Percentiles rank a stretch among this genome's conserved stretches.
These are phyloP conservation scores for Roridomyces roridus DNA, from an alignment of 768 basidiomycete genomes.

Conservation along the genomic window DNA sequence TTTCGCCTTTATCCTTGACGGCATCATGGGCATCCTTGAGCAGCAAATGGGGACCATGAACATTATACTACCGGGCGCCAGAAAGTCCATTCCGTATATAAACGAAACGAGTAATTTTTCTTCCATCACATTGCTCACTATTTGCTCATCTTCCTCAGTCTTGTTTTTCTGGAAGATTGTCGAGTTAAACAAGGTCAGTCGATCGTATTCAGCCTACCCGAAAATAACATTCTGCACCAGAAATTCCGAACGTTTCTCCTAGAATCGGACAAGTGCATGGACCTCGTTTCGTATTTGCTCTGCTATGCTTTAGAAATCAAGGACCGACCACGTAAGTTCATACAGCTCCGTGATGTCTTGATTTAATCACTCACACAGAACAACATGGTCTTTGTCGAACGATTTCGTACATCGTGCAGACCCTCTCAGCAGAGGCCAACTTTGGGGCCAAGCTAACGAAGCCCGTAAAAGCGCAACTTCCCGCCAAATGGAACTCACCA, in stretches of 20 bases:
- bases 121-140: not conserved
- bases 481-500: conserved; percentile 75
- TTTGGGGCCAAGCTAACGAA: conserved; percentile 77
- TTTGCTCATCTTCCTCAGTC: conserved; percentile 41
- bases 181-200: conserved; percentile 86
- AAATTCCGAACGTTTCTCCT: conserved; percentile 88
- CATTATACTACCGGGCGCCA: conserved; percentile 85
- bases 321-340: conserved; percentile 83
- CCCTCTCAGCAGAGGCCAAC: conserved; percentile 81
- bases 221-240: conserved; percentile 45
- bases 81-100: conserved; percentile 80
- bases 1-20: conserved; percentile 82
- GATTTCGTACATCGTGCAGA: conserved; percentile 90
- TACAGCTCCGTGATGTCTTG: not conserved
- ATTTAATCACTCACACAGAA: conserved; percentile 52
- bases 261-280: conserved; percentile 80
- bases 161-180: conserved; percentile 90
- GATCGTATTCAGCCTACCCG: not conserved
- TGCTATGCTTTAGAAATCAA: conserved; percentile 88
- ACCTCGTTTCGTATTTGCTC: conserved; percentile 79
- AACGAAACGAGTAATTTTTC: conserved; percentile 76
- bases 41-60: conserved; percentile 79
- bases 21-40: conserved; percentile 69
- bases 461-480: conserved; percentile 68
- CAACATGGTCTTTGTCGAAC: conserved; percentile 91